phyloP scores from a whole-genome alignment of 169 alveolate genomes.

The Eimeria brunetti region DNA sequence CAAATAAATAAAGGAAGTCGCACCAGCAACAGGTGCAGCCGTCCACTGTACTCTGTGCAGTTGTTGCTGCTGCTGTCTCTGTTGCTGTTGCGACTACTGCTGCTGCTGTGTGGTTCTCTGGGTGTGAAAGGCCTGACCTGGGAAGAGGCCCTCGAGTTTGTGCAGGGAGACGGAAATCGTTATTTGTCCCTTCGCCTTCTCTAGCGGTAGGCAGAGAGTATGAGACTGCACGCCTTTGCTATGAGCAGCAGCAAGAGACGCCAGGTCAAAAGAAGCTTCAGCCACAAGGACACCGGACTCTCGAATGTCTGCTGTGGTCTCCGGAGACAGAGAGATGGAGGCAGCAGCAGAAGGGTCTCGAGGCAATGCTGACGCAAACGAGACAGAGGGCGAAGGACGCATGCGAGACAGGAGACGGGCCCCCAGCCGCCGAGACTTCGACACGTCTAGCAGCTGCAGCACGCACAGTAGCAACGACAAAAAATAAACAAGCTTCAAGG shows the following conservation, averaged over 20 bases:
- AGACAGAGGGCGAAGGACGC: slow-evolving; percentile 50
- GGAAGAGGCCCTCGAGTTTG: slow-evolving; percentile 1
- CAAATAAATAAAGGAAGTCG: background rate
- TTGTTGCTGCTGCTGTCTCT: background rate
- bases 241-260: slow-evolving; percentile 42
- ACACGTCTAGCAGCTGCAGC: slow-evolving; percentile 28
- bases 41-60: background rate
- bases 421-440: slow-evolving; percentile 52
- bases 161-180: slow-evolving; percentile 1
- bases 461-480: background rate
- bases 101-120: background rate
- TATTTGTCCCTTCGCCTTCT: background rate
- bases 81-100: background rate
- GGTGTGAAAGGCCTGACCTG: background rate
- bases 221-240: background rate
- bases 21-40: background rate
- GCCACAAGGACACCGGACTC: slow-evolving; percentile 36
- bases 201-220: slow-evolving; percentile 6
- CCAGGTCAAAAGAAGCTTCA: slow-evolving; percentile 32
- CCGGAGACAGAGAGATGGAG: slow-evolving; percentile 34
- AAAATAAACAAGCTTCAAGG: background rate
- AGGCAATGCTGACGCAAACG: slow-evolving; percentile 43
- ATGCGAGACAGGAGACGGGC: slow-evolving; percentile 45
- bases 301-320: background rate
- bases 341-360: slow-evolving; percentile 53